Percentiles rank a stretch among this genome's conserved stretches.
Evolutionary conservation across 345 rosid species (phyloP).

Genomic region (Linum usitatissimum): DNA sequence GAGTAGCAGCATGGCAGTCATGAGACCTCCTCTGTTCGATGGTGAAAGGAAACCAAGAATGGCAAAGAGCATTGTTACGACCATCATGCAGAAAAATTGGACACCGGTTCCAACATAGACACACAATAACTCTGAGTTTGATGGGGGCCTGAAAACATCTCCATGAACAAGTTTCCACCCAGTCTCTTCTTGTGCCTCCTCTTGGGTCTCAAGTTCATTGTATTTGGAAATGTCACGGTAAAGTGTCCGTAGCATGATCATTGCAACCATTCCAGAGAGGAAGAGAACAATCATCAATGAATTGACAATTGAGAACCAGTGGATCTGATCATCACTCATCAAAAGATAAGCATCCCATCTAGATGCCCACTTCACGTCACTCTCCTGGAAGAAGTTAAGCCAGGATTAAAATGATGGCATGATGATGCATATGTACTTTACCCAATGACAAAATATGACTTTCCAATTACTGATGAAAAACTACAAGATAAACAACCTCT

Average conservation of each 20-base stretch:
- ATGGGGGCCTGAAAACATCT: constrained; percentile 9
- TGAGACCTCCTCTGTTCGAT: constrained; percentile 9
- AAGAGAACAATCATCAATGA: constrained; percentile 11
- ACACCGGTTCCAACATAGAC: constrained; percentile 11
- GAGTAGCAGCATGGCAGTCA: constrained; percentile 8
- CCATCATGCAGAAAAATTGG: constrained; percentile 6
- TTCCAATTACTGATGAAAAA: not conserved
- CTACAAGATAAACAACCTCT: not conserved
- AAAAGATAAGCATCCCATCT: constrained; percentile 11
- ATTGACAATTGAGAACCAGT: constrained; percentile 6
- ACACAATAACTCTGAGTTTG: constrained; percentile 3
- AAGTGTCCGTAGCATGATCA: constrained; percentile 9
- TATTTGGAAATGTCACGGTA: constrained; percentile 11
- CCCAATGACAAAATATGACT: not conserved
- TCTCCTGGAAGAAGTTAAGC: not conserved
- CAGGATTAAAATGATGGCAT: not conserved
- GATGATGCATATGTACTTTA: not conserved
- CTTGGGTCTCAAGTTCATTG: constrained; percentile 12
- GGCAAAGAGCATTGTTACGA: constrained; percentile 7
- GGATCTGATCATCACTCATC: constrained; percentile 10
- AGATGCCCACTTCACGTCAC: constrained; percentile 12
- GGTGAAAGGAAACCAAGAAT: constrained; percentile 12
- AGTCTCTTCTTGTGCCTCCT: constrained; percentile 10
- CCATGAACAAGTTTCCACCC: constrained; percentile 11
- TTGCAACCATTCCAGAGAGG: constrained; percentile 10